Evolutionary conservation across 306 rosid species (phyloP).

Genomic region (Sicyos baderoa): DNA sequence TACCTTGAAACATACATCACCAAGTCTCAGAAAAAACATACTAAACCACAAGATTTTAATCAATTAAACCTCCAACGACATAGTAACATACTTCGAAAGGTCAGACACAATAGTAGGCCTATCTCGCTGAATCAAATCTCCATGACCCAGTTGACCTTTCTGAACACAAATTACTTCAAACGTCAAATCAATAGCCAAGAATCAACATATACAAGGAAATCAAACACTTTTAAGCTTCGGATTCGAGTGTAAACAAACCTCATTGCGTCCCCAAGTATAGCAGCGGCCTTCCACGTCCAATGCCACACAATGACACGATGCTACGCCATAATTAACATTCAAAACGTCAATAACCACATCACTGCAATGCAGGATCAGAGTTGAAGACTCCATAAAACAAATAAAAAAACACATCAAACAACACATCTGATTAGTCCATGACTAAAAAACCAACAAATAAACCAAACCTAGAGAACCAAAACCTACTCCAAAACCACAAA

Average conservation of each 20-base stretch:
- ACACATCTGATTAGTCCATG: background rate
- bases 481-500: background rate
- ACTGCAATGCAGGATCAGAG: constrained; percentile 20
- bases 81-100: constrained; percentile 68
- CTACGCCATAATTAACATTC: constrained; percentile 37
- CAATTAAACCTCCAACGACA: background rate
- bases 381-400: background rate
- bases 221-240: constrained; percentile 15
- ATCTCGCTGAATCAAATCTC: constrained; percentile 86
- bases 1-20: constrained; percentile 33
- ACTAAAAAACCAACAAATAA: background rate
- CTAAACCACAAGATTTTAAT: background rate
- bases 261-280: constrained; percentile 98
- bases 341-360: constrained; percentile 8
- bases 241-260: constrained; percentile 36
- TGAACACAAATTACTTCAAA: constrained; percentile 31
- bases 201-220: background rate
- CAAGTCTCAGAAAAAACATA: constrained; percentile 1
- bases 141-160: constrained; percentile 98
- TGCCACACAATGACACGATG: constrained; percentile 91
- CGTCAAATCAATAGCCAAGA: background rate
- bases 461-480: background rate
- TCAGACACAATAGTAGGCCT: constrained; percentile 94
- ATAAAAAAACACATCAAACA: background rate
- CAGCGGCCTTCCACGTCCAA: constrained; percentile 94